Evolutionary conservation across 2,329 filamentous ascomycete species (phyloP).

Genomic region (Pseudopithomyces chartarum): DNA sequence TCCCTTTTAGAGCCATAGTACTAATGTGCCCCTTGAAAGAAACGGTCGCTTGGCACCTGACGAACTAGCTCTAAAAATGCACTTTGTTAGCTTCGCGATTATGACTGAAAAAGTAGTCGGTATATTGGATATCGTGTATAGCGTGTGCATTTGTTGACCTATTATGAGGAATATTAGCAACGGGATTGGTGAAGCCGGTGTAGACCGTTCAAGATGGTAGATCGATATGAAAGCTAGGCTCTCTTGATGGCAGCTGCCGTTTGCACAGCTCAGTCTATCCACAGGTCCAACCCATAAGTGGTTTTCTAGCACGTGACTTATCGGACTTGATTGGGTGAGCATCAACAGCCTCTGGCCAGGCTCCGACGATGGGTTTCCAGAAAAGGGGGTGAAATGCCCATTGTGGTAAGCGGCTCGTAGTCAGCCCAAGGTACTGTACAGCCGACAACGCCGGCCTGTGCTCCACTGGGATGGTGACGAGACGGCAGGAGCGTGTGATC

Average conservation of each 20-base stretch:
- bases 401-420: conserved; percentile 1
- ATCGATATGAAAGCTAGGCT: too few species aligned
- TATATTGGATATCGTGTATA: not conserved
- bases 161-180: too few species aligned
- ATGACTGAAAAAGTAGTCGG: not conserved
- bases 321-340: too few species aligned
- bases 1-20: not conserved
- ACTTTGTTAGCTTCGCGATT: not conserved
- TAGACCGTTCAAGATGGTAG: too few species aligned
- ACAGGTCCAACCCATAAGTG: too few species aligned
- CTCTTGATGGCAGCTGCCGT: too few species aligned
- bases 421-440: not conserved
- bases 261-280: too few species aligned
- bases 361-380: not conserved
- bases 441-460: not conserved
- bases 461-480: conserved; percentile 5
- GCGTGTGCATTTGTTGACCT: too few species aligned
- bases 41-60: not conserved
- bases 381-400: not conserved
- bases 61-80: not conserved
- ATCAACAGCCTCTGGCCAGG: too few species aligned
- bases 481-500: not conserved
- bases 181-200: too few species aligned
- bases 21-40: not conserved
- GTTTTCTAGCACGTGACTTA: too few species aligned